Conservation (phyloP, 2,329 filamentous ascomycete genomes). For the Microcyclospora tardicrescens region DNA sequence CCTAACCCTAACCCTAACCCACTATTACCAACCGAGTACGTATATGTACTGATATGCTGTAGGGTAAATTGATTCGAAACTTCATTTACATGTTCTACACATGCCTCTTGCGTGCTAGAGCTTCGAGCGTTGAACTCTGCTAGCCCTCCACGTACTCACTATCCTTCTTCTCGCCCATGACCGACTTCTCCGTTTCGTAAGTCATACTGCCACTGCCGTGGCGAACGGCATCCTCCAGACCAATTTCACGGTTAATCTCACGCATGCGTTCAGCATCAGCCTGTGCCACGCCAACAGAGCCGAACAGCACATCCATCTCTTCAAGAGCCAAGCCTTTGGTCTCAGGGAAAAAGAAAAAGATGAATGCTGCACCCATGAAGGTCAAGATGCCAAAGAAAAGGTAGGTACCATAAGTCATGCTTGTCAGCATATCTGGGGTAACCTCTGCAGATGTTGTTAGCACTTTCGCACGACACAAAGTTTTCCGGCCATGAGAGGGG, state of each 20-base stretch:
- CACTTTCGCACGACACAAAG: background rate
- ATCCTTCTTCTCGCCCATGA: too few relatives aligned
- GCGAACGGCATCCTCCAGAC: slow-evolving; percentile 33
- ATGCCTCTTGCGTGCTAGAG: too few relatives aligned
- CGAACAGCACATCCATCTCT: slow-evolving; percentile 21
- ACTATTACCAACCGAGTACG: too few relatives aligned
- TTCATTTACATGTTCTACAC: too few relatives aligned
- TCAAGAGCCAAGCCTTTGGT: slow-evolving; percentile 41
- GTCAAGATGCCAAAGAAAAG: slow-evolving; percentile 57
- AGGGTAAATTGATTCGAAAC: too few relatives aligned
- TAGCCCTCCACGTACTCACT: too few relatives aligned
- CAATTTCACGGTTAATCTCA: slow-evolving; percentile 60
- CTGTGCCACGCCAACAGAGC: slow-evolving; percentile 47
- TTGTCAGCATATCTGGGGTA: slow-evolving; percentile 52
- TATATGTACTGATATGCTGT: too few relatives aligned
- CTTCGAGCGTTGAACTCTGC: too few relatives aligned
- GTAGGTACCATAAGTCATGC: slow-evolving; percentile 57
- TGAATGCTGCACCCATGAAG: slow-evolving; percentile 45
- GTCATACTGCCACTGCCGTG: slow-evolving; percentile 6
- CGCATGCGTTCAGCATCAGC: slow-evolving; percentile 58
- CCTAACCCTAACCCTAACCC: too few relatives aligned
- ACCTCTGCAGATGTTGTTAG: slow-evolving; percentile 29
- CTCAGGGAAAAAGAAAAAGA: slow-evolving; percentile 42
- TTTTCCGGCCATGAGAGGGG: background rate
- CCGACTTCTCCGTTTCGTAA: too few relatives aligned